These are phyloP conservation scores for Neurospora sp. DNA, from an alignment of 2,329 filamentous ascomycete species.

Conservation along the genomic window DNA sequence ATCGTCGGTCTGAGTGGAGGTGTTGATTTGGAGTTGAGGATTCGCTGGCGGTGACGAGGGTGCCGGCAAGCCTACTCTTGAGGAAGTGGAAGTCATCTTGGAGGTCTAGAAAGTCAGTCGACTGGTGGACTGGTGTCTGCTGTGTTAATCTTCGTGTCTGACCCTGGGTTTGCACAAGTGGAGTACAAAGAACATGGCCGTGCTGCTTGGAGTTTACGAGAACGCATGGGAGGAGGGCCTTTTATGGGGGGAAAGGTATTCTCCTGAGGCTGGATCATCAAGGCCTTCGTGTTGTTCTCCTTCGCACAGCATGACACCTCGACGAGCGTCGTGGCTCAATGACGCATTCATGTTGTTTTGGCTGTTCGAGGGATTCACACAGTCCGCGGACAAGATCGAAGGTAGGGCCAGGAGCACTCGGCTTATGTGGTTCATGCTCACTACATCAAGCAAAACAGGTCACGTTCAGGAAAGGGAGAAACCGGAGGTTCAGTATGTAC, in stretches of 20 bases:
- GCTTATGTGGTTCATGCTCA: too few relatives aligned
- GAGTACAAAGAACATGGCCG: not conserved
- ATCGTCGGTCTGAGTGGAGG: not conserved
- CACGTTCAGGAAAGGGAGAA: too few relatives aligned
- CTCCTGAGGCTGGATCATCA: not conserved
- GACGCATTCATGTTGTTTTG: not conserved
- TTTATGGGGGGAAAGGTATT: not conserved
- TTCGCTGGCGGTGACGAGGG: rapidly evolving
- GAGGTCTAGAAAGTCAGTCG: rapidly evolving
- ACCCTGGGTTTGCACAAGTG: not conserved
- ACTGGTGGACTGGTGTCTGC: not conserved
- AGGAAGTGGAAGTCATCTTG: not conserved
- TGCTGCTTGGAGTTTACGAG: not conserved
- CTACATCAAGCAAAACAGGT: too few relatives aligned
- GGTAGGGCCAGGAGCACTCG: not conserved
- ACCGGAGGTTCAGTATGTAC: too few relatives aligned
- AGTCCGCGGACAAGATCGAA: not conserved
- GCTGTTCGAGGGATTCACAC: not conserved
- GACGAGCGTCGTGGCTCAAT: not conserved
- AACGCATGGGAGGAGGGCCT: not conserved
- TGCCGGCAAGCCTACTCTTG: not conserved
- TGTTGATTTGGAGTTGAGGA: rapidly evolving
- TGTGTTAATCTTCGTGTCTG: not conserved
- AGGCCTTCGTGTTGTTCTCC: not conserved
- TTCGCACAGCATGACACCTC: not conserved